phyloP scores from a whole-genome alignment of 768 basidiomycete species.

The Psilocybe sp. region DNA sequence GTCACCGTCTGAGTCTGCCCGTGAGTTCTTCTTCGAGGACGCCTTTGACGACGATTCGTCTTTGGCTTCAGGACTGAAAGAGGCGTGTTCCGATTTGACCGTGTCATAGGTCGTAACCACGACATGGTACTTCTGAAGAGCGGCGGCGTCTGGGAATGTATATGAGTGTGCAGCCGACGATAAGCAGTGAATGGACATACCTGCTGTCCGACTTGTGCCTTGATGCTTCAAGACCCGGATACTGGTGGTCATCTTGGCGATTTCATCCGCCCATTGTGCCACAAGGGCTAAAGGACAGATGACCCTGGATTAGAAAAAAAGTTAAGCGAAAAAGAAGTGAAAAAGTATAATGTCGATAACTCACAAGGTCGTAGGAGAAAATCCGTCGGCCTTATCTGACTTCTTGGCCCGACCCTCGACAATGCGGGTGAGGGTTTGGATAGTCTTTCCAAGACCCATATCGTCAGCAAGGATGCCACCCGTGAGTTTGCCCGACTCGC shows the following conservation, averaged over 20 bases:
- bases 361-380: constrained; percentile 68
- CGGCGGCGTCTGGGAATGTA: constrained; percentile 45
- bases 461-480: constrained; percentile 94
- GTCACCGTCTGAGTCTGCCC: constrained; percentile 32
- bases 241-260: constrained; percentile 62
- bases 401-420: constrained; percentile 75
- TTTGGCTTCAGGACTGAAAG: constrained; percentile 47
- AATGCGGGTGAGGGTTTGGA: constrained; percentile 86
- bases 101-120: constrained; percentile 89
- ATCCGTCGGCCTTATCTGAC: constrained; percentile 70
- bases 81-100: constrained; percentile 73
- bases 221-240: constrained; percentile 82
- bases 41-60: constrained; percentile 47
- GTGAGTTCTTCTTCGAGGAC: constrained; percentile 27
- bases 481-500: constrained; percentile 73
- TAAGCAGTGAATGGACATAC: constrained; percentile 32
- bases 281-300: constrained; percentile 86
- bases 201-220: constrained; percentile 67
- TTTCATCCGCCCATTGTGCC: constrained; percentile 88
- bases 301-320: constrained; percentile 47
- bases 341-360: constrained; percentile 17
- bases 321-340: background rate
- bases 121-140: constrained; percentile 56
- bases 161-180: background rate
- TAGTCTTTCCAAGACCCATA: constrained; percentile 89